Evolutionary conservation across 192 early-diverging fungal genomes (phyloP).

Genomic region (Rhizophagus sp.): DNA sequence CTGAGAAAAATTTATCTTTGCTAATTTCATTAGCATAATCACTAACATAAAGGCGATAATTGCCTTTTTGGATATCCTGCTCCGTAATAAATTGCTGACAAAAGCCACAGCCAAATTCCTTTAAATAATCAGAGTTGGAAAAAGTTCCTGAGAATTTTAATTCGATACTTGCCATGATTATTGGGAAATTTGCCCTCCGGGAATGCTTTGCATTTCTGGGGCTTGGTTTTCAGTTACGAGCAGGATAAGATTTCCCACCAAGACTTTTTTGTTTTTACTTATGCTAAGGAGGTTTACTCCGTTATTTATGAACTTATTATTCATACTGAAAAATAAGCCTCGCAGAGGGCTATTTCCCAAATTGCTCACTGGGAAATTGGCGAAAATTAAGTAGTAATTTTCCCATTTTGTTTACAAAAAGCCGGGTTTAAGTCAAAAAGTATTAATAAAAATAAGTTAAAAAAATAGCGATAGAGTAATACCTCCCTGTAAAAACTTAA

Average conservation of each 20-base stretch:
- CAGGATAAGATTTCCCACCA: too few species aligned
- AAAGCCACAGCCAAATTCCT: conserved; percentile 6
- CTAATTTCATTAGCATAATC: conserved; percentile 14
- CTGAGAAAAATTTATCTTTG: conserved; percentile 14
- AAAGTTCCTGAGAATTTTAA: conserved; percentile 21
- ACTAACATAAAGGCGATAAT: conserved; percentile 25
- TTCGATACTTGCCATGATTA: conserved; percentile 30
- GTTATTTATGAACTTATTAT: conserved; percentile 27
- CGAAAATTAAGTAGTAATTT: neutral
- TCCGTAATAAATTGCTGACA: conserved; percentile 16
- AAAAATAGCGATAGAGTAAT: conserved; percentile 7
- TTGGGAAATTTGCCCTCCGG: too few species aligned
- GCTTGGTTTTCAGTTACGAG: too few species aligned
- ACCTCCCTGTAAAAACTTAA: too few species aligned
- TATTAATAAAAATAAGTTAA: conserved; percentile 17
- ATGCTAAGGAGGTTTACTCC: conserved; percentile 24
- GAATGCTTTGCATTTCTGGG: too few species aligned
- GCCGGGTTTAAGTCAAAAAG: conserved; percentile 27
- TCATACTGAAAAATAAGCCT: neutral
- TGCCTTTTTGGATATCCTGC: conserved; percentile 7
- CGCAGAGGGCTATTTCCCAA: conserved; percentile 1
- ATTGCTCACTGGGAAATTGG: neutral
- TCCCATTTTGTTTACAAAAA: neutral
- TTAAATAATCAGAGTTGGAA: conserved; percentile 7
- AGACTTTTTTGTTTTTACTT: conserved; percentile 16